Evolutionary conservation across 495 filamentous ascomycete species (phyloP).

Genomic region (Penicillium malachiteum): DNA sequence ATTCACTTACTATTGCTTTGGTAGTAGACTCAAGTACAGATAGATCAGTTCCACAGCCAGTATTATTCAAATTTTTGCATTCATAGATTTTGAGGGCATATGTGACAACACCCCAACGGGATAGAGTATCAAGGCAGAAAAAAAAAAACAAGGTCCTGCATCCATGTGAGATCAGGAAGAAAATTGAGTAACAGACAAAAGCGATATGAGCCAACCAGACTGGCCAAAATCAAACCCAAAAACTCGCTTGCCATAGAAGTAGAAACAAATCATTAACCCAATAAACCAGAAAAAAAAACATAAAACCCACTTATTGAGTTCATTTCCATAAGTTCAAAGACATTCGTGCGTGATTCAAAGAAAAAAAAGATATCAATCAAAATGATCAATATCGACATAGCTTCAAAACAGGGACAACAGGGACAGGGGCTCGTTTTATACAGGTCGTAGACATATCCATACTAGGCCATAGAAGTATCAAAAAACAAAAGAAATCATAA

Average conservation of each 20-base stretch:
- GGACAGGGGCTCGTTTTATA: slow-evolving; percentile 19
- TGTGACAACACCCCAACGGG: too few species aligned
- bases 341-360: not conserved
- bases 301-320: slow-evolving; percentile 12
- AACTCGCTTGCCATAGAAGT: slow-evolving; percentile 7
- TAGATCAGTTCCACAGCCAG: too few species aligned
- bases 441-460: slow-evolving; percentile 14
- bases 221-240: not conserved
- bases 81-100: too few species aligned
- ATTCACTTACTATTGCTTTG: too few species aligned
- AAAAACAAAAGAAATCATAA: not conserved
- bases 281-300: slow-evolving; percentile 5
- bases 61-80: too few species aligned
- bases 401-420: not conserved
- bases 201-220: too few species aligned
- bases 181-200: too few species aligned
- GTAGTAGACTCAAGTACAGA: too few species aligned
- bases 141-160: too few species aligned
- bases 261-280: not conserved
- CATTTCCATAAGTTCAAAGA: slow-evolving; percentile 6
- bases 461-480: slow-evolving; percentile 1
- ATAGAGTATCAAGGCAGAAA: too few species aligned
- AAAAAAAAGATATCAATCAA: slow-evolving; percentile 11
- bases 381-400: slow-evolving; percentile 16
- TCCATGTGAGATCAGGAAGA: too few species aligned